These are phyloP conservation scores for Aegilops umbellulata DNA, from an alignment of 176 grass and related monocot genomes.

Conservation along the genomic window DNA sequence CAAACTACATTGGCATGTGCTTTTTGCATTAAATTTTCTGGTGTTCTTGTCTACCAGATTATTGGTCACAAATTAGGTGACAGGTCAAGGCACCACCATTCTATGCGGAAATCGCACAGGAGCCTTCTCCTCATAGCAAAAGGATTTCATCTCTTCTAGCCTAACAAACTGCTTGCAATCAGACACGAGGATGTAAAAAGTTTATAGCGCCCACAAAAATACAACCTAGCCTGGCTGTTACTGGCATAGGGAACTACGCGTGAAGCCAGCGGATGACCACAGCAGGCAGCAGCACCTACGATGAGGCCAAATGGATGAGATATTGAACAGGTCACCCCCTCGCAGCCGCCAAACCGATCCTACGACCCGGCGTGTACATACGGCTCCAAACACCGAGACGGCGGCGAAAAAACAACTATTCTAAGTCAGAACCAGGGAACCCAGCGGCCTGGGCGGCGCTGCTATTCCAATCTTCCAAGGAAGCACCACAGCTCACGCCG, in stretches of 20 bases:
- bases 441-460: neutral
- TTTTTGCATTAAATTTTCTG: neutral
- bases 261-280: neutral
- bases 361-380: neutral
- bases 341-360: neutral
- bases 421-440: neutral
- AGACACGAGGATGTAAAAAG: neutral
- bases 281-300: neutral
- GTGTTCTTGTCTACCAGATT: neutral
- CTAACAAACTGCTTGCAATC: neutral
- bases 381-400: neutral
- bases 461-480: neutral
- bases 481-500: neutral
- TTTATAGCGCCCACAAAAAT: neutral
- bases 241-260: slow-evolving; percentile 5
- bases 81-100: neutral
- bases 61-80: neutral
- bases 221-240: neutral
- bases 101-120: neutral
- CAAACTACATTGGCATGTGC: neutral
- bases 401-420: neutral
- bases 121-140: neutral
- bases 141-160: neutral
- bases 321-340: slow-evolving; percentile 19
- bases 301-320: neutral